Base-by-base conservation (phyloP, 2,329 filamentous ascomycete genomes). In the Talaromyces sp. region DNA sequence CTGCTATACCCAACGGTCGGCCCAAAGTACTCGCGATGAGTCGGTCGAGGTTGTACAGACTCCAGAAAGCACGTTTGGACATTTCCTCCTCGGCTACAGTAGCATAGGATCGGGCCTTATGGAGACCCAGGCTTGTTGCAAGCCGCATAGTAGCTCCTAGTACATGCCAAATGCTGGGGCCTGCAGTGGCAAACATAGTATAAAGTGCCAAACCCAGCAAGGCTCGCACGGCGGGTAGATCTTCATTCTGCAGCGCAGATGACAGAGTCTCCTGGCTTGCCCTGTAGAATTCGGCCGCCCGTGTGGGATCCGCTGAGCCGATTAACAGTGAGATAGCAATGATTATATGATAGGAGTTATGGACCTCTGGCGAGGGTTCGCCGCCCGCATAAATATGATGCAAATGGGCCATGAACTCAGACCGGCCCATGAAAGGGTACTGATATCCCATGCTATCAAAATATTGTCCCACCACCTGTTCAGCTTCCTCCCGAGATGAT, bases 51-150 rank as follows among this genome's bases (percentile, higher is more conserved):
- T 75, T 75, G 52, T 76, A 76, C 7, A 74, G 62, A 58, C 72
- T 74, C 74, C 74, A 76, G 52, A 76, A 76, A 1, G 70, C 70
- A n/a, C 74, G 70, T 49, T 74, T 75, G 2, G 68, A 60, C 66
- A 75, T 71, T 47, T 76, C 72, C 27, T 73, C 67, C 41, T 74
- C 72, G 7, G 67, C 44, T 39, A 67, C 24, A 45, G 58, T 67
- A 3, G 66, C 50, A 30, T 64, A 58, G 1, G 65, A 60, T 20
- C 66, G 65, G 14, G 57, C 53, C 43, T 72, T 73, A 55, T 75
- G 72, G 14, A 75, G 46, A 10, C 69, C 71, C 19, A 75, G 58
- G 45, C 72, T 74, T 8, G 66, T 71, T 1, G 72, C 66, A 29
- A 75, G 62, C 7, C 71, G 68, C 54, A 75, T 60, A 4, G 72